phyloP scores from a whole-genome alignment of 23 red algal species.

The Gracilaria vermiculophylla region DNA sequence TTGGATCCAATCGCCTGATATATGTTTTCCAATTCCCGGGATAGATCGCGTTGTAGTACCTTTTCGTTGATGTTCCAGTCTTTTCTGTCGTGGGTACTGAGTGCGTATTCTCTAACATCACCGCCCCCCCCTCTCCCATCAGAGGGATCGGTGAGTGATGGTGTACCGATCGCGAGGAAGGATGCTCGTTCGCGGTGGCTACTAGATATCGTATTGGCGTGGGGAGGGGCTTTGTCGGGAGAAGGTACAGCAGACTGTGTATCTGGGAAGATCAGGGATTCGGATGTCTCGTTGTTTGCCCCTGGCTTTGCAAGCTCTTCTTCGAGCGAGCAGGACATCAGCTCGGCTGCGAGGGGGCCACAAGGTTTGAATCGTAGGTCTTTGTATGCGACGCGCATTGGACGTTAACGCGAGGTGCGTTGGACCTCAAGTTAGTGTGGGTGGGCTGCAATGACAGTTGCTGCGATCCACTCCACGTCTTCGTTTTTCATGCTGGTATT shows the following conservation, averaged over 20 bases:
- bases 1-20: not conserved
- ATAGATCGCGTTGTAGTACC: not conserved
- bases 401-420: not conserved
- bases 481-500: not conserved
- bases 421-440: too few relatives aligned
- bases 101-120: not conserved
- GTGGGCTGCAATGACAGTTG: not conserved
- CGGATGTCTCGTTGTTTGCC: too few relatives aligned
- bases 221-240: too few relatives aligned
- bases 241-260: too few relatives aligned
- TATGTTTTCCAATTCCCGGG: not conserved
- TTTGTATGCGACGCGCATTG: slow-evolving; percentile 26
- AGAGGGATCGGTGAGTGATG: too few relatives aligned
- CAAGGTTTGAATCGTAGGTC: slow-evolving; percentile 6
- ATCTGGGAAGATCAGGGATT: too few relatives aligned
- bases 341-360: not conserved
- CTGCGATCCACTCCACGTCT: not conserved
- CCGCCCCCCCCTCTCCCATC: too few relatives aligned
- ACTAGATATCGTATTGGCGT: not conserved
- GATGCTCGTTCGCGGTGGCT: too few relatives aligned
- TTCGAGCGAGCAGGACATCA: slow-evolving; percentile 37
- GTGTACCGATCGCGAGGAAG: too few relatives aligned
- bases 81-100: too few relatives aligned
- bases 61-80: not conserved
- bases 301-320: slow-evolving; percentile 20